These are phyloP conservation scores for Lasiosphaeria ovina DNA, from an alignment of 495 filamentous ascomycete species.

Conservation along the genomic window DNA sequence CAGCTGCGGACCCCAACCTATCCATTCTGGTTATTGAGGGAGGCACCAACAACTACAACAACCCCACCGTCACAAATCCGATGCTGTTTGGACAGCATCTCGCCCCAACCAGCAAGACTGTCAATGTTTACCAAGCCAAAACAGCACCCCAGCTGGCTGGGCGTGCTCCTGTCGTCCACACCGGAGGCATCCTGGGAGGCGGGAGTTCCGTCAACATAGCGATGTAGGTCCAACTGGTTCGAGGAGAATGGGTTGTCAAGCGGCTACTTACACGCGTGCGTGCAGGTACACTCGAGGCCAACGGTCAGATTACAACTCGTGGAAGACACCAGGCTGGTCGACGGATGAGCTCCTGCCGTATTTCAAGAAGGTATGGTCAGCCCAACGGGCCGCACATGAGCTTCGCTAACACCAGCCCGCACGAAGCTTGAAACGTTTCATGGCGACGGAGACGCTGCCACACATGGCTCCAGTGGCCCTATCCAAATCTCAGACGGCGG, in stretches of 20 bases:
- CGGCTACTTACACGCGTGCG: not conserved
- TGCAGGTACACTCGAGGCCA: slow-evolving; percentile 34
- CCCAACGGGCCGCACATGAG: not conserved
- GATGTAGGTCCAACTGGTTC: slow-evolving; percentile 31
- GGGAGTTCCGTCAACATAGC: slow-evolving; percentile 61
- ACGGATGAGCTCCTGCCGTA: slow-evolving; percentile 51
- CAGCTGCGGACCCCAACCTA: slow-evolving; percentile 48
- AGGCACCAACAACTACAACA: slow-evolving; percentile 48
- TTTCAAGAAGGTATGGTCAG: slow-evolving; percentile 47
- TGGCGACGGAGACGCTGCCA: slow-evolving; percentile 19
- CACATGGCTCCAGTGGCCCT: slow-evolving; percentile 52
- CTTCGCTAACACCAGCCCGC: not conserved
- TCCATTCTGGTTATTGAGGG: slow-evolving; percentile 53
- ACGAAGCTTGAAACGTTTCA: slow-evolving; percentile 50
- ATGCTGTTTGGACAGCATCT: slow-evolving; percentile 36
- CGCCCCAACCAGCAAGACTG: slow-evolving; percentile 31
- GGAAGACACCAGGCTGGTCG: slow-evolving; percentile 54
- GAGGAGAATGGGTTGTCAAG: not conserved
- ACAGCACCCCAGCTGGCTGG: slow-evolving; percentile 44
- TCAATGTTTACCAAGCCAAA: slow-evolving; percentile 36
- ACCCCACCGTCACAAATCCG: slow-evolving; percentile 44
- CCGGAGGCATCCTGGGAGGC: slow-evolving; percentile 57
- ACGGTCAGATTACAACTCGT: slow-evolving; percentile 50
- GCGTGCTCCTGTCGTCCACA: slow-evolving; percentile 48
- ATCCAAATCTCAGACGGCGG: slow-evolving; percentile 47